Evolutionary conservation across 2,329 filamentous ascomycete genomes (phyloP), one percentile per base, ranked within the genome.

Genomic region (Exophiala viscosa): DNA sequence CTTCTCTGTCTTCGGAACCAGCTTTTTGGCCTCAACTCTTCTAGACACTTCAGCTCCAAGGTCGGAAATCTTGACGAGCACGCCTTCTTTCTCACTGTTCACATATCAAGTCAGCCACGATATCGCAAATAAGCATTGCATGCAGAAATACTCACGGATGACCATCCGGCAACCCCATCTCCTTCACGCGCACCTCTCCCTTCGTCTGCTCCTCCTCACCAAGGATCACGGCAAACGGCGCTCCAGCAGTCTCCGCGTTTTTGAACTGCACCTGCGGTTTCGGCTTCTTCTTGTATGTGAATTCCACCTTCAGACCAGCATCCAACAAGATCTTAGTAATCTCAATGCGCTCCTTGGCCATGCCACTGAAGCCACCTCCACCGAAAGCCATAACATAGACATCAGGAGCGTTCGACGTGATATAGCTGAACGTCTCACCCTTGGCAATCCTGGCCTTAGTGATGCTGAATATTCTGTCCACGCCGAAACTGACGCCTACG

Each of bases 311-410:
- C 73, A 97, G 85, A 15, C 89, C 90, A 6, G 87, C 89, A 62
- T 90, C 84, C 90, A 92, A 95, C 45, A 97, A 76, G 60, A 78
- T 78, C 60, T 83, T 80, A 54, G 86, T 85, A 34, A 97, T 80
- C 20, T 83, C 76, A 83, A 96, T 91, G 60, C 92, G 86, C 76
- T 96, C 87, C 61, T 84, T 83, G 49, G 96, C 73, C 59, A 95
- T 76, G 41, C 89, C 90, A 13, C 80, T 86, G 70, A 91, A 92
- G 15, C 85, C 87, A 72, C 91, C 92, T 48, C 88, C 87, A 48
- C 90, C 91, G 66, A 96, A 90, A 0, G 90, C 90, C 90, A 97
- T 97, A 65, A 97, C 87, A 71, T 84, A 96, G 41, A 91, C 90
- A 66, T 97, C 91, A 2, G 91, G 86, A 15, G 77, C 70, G 45